Evolutionary conservation across 768 basidiomycete genomes (phyloP), one percentile per base, ranked within the genome.

Genomic region (Cystofilobasidium macerans): DNA sequence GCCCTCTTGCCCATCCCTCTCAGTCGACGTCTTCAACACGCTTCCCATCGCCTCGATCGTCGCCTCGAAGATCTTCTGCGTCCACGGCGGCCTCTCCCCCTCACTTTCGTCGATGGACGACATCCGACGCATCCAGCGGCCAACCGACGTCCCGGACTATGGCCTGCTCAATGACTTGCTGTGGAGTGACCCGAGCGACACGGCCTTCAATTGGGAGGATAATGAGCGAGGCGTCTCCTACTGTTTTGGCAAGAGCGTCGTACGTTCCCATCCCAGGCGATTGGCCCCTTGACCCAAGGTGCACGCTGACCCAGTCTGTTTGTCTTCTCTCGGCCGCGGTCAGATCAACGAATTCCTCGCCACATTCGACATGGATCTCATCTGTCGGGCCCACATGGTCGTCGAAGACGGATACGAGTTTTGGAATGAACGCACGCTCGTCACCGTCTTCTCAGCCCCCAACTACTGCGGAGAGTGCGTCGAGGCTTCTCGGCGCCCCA

Each of bases 381-480:
- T 99, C 78, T 98, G 95, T 80, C 86, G 95, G 58, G 95, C 95
- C 58, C 95, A 99, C 78, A 98, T 98, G 95, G 95, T 99, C 53
- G 95, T 99, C 69, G 95, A 99, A 76, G 73, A 75, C 73, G 94
- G 94, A 11, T 97, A 98, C 74, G 95, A 99, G 79, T 99, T 99
- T 75, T 99, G 95, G 89, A 97, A 98, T 72, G 95, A 99, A 73
- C 84, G 95, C 71, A 97, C 95, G 57, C 78, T 99, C 71, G 95
- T 99, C 61, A 99, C 95, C 0, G 92, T 99, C 63, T 99, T 99
- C 78, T 94, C 91, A 71, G 95, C 95, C 57, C 95, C 95, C 26
- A 76, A 76, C 64, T 77, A 78, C 61, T 78, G 77, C 67, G 77
- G 77, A 43, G 69, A 57, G 72, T 71, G 54, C 65, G 58, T 58